These are phyloP conservation scores for Septoria petroselini DNA, from an alignment of 2,329 filamentous ascomycete species.

Conservation along the genomic window DNA sequence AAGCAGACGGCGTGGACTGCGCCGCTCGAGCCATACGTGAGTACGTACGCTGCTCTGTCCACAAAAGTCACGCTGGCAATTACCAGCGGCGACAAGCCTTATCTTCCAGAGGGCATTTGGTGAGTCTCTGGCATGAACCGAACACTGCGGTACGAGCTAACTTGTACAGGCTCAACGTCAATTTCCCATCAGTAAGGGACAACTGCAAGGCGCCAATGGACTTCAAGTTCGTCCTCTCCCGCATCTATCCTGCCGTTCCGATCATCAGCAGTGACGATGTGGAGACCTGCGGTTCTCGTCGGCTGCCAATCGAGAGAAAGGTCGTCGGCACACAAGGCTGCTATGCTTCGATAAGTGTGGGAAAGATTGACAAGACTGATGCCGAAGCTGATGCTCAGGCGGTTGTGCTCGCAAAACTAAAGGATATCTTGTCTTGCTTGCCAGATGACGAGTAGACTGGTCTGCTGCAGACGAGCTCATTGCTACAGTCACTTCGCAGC, in stretches of 20 bases:
- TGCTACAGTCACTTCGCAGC: background rate
- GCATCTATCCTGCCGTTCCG: conserved; percentile 52
- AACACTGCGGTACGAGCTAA: too few relatives aligned
- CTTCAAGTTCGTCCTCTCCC: conserved; percentile 63
- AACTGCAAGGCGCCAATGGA: conserved; percentile 53
- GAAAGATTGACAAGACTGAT: conserved; percentile 59
- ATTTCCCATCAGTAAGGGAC: conserved; percentile 57
- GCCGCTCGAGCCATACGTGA: conserved; percentile 50
- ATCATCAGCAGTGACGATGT: conserved; percentile 50
- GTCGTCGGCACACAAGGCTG: conserved; percentile 56
- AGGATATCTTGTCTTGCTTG: conserved; percentile 49
- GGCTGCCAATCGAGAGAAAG: conserved; percentile 58
- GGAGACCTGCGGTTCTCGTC: conserved; percentile 52
- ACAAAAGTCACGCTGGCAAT: conserved; percentile 57
- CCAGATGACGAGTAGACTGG: conserved; percentile 23
- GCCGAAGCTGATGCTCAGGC: conserved; percentile 52
- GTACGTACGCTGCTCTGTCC: conserved; percentile 63
- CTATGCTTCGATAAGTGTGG: conserved; percentile 62
- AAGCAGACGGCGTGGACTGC: conserved; percentile 55
- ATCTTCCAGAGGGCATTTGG: conserved; percentile 58
- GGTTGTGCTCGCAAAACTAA: conserved; percentile 52
- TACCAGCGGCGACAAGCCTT: conserved; percentile 56
- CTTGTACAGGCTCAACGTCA: conserved; percentile 58
- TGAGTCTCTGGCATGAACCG: background rate
- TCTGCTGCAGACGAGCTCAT: background rate